These are phyloP conservation scores for Macadamia integrifolia DNA, from an alignment of 164 flowering plant species.

Conservation along the genomic window DNA sequence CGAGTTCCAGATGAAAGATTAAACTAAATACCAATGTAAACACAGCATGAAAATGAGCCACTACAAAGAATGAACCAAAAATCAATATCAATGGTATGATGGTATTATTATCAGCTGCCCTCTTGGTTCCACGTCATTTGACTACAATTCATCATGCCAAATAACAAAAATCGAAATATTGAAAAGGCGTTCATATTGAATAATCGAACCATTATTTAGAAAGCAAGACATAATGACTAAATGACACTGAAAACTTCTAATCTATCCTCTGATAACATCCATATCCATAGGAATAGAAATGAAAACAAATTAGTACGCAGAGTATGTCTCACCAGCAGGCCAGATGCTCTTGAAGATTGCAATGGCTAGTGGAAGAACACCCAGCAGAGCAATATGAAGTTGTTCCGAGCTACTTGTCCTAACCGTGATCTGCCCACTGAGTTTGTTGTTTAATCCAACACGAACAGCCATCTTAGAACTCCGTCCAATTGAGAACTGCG, in stretches of 20 bases:
- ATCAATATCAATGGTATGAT: too few species aligned
- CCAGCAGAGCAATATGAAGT: conserved; percentile 80
- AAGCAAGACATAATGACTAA: conserved; percentile 7
- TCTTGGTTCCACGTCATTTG: conserved; percentile 23
- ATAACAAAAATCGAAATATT: conserved; percentile 2
- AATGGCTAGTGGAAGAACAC: conserved; percentile 56
- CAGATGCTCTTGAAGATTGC: conserved; percentile 50
- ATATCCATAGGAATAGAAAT: conserved; percentile 4
- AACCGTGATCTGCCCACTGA: conserved; percentile 80
- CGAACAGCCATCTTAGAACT: conserved; percentile 72
- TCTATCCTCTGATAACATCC: conserved; percentile 3
- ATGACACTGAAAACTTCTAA: conserved; percentile 3
- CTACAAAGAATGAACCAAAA: too few species aligned
- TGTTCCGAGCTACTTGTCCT: conserved; percentile 87
- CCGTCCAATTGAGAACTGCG: conserved; percentile 72
- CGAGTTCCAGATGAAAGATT: too few species aligned
- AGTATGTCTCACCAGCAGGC: conserved; percentile 52
- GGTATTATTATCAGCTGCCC: conserved; percentile 3
- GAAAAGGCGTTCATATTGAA: conserved; percentile 1
- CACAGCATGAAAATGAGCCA: too few species aligned
- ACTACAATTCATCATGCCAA: conserved; percentile 9
- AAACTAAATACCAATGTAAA: too few species aligned
- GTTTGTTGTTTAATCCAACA: conserved; percentile 79
- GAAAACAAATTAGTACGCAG: conserved; percentile 39
- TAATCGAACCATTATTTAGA: conserved; percentile 4